A percentile compares a stretch with the other conserved stretches of the same genome.
Evolutionary conservation across 2,329 filamentous ascomycete species (phyloP).

Genomic region (Neophaeococcomyces aloes): DNA sequence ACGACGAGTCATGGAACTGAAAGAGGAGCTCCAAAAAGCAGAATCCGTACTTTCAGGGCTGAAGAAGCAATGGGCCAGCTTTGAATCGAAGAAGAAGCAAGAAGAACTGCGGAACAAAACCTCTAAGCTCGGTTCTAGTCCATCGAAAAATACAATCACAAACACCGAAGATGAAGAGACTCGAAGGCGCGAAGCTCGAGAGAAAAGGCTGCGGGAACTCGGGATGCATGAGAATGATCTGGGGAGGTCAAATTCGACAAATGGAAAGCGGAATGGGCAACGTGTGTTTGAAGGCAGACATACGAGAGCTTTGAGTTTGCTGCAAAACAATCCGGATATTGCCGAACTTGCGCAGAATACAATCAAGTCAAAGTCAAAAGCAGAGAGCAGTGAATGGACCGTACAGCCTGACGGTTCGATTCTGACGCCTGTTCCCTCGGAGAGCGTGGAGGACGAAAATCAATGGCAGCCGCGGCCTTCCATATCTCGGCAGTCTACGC

Average conservation of each 20-base stretch:
- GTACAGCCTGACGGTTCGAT: not conserved
- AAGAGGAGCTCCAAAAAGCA: constrained; percentile 76
- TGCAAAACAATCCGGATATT: constrained; percentile 50
- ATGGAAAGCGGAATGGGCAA: constrained; percentile 18
- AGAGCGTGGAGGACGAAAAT: not conserved
- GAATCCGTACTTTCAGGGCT: constrained; percentile 65
- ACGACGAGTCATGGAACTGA: constrained; percentile 76
- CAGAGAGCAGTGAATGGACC: not conserved
- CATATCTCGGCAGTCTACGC: constrained; percentile 1
- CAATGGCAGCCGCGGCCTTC: not conserved
- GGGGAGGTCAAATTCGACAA: not conserved
- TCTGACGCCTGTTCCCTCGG: not conserved
- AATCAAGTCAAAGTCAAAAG: not conserved
- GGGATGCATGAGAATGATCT: not conserved
- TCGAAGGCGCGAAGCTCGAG: not conserved
- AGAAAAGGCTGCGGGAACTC: constrained; percentile 2
- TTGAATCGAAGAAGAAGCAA: constrained; percentile 67
- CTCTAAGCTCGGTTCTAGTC: constrained; percentile 6
- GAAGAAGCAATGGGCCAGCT: constrained; percentile 71
- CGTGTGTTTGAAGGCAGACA: constrained; percentile 59
- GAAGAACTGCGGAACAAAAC: constrained; percentile 44
- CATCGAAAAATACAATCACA: constrained; percentile 50
- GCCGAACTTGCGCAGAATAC: not conserved
- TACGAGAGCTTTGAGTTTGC: constrained; percentile 62
- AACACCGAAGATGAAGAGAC: constrained; percentile 30